These are phyloP conservation scores for Lachancea quebecensis DNA, from an alignment of 805 yeast species.

Conservation along the genomic window DNA sequence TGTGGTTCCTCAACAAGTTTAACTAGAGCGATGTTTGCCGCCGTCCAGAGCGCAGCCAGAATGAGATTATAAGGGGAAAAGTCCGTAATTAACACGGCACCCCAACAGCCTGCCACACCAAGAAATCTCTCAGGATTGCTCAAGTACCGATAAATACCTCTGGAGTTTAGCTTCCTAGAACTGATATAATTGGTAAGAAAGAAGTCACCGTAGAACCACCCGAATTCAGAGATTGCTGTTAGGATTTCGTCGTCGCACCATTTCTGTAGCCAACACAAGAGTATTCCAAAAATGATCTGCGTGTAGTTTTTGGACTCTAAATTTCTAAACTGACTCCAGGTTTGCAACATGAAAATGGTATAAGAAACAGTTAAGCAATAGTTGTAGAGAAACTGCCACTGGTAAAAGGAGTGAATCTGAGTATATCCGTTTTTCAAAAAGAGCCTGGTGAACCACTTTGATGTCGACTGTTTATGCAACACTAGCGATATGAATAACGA, in stretches of 20 bases:
- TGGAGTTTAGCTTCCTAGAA: conserved; percentile 52
- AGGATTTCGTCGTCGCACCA: conserved; percentile 67
- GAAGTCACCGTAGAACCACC: conserved; percentile 90
- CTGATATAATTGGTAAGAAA: conserved; percentile 51
- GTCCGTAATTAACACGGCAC: conserved; percentile 51
- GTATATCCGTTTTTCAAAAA: conserved; percentile 59
- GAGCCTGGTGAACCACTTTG: conserved; percentile 57
- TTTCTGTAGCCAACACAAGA: conserved; percentile 51
- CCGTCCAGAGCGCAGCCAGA: conserved; percentile 58
- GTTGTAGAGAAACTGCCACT: conserved; percentile 66
- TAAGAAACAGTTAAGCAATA: conserved; percentile 48
- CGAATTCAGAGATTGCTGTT: conserved; percentile 69
- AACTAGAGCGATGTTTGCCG: conserved; percentile 57
- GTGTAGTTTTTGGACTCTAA: conserved; percentile 22
- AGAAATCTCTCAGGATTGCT: conserved; percentile 77
- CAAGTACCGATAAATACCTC: conserved; percentile 75
- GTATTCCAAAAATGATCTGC: conserved; percentile 48
- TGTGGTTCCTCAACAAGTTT: conserved; percentile 72
- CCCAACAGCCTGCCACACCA: conserved; percentile 78
- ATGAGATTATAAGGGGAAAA: conserved; percentile 43
- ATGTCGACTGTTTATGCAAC: conserved; percentile 51
- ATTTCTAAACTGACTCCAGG: conserved; percentile 26
- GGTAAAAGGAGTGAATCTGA: conserved; percentile 57
- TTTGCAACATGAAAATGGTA: conserved; percentile 40
- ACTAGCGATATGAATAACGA: conserved; percentile 44